Evolutionary conservation across 306 rosid genomes (phyloP), one percentile per base, ranked within the genome.

Genomic region (Gillenia trifoliata): DNA sequence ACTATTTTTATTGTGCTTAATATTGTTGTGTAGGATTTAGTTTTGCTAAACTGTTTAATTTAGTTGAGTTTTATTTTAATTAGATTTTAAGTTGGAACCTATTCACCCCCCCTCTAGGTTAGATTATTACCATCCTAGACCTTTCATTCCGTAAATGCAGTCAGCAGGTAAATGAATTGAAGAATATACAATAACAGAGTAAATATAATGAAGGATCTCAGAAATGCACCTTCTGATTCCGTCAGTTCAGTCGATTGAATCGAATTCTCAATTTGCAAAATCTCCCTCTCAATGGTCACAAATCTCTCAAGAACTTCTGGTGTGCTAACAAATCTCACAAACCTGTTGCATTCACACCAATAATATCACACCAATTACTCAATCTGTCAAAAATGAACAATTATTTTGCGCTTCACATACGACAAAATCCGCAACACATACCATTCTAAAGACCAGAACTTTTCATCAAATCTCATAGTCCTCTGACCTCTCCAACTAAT

Each of bases 271-370:
- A 95, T 95, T 89, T 95, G 99, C 77, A 82, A 85, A 78, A 95
- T 87, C 89, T 95, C 99, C 77, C 83, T 89, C 76, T 95, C 99
- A 68, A 89, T 85, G 33, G 97, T 95, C 83, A 90, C 96, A 84
- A 95, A 84, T 82, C 99, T 90, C 90, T 95, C 99, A 50, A 95
- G 88, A 82, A 92, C 88, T 83, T 95, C 99, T 6, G 99, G 99
- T 30, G 96, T 71, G 87, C 85, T 92, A 22, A 95, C 88, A 75
- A 92, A 95, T 87, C 84, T 86, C 87, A 95, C 99, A 82, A 92
- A 95, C 86, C 99, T 95, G 91, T 64, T 19, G 34, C 76, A 79
- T 79, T 20, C 34, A 68, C 77, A 50, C 20, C 68, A 64, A 38
- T 45, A 19, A 47, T 73, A 43, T 22, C 28, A 56, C 25, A 71